These are phyloP conservation scores for Calonectria fujianensis DNA, from an alignment of 2,329 filamentous ascomycete species.

Conservation along the genomic window DNA sequence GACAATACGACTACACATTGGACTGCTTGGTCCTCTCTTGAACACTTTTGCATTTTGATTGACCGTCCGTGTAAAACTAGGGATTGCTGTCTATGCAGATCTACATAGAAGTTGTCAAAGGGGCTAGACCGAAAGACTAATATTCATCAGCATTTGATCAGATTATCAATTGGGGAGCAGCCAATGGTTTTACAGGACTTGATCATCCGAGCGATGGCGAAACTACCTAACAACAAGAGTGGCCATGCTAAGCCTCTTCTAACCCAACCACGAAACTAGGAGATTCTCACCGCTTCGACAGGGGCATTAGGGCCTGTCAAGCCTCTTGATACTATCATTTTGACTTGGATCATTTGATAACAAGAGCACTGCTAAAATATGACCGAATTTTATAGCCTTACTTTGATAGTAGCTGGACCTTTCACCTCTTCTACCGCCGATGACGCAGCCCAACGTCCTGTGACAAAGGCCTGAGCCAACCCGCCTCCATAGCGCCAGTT, in stretches of 20 bases:
- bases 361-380: background rate
- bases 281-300: too few species aligned
- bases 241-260: too few species aligned
- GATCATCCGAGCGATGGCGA: background rate
- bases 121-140: background rate
- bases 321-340: background rate
- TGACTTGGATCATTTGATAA: background rate
- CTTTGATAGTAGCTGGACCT: background rate
- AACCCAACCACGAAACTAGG: too few species aligned
- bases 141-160: background rate
- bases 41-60: background rate
- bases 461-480: slow-evolving; percentile 41
- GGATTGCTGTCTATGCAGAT: background rate
- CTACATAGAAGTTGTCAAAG: background rate
- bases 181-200: too few species aligned
- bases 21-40: background rate
- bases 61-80: background rate
- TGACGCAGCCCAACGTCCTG: slow-evolving; percentile 39
- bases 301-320: too few species aligned
- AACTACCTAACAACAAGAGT: background rate
- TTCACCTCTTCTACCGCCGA: slow-evolving; percentile 21
- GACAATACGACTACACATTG: background rate
- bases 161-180: background rate
- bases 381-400: slow-evolving; percentile 14
- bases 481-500: slow-evolving; percentile 44